Conservation (phyloP, 1,284 basidiomycete species). For the Lentinula novae-zelandiae region DNA sequence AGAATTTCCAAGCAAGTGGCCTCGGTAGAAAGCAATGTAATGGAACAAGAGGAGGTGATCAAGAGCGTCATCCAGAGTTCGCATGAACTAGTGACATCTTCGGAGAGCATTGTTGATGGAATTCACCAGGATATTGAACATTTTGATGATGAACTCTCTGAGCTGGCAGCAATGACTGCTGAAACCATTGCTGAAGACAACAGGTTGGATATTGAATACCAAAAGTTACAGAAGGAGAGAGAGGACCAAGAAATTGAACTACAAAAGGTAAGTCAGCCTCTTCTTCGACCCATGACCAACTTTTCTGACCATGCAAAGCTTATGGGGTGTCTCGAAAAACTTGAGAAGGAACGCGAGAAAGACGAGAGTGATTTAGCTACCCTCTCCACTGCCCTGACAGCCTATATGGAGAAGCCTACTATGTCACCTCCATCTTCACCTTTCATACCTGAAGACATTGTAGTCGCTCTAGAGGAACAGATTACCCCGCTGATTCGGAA, state of each 20-base stretch:
- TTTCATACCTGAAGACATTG: not conserved
- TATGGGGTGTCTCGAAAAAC: not conserved
- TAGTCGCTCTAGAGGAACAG: not conserved
- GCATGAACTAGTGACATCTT: not conserved
- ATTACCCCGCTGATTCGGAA: not conserved
- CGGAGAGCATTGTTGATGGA: not conserved
- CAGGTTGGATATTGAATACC: not conserved
- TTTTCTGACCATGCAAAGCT: not conserved
- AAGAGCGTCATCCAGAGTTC: not conserved
- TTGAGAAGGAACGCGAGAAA: not conserved
- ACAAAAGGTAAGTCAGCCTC: not conserved
- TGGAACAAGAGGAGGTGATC: not conserved
- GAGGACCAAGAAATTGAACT: not conserved
- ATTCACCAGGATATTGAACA: not conserved
- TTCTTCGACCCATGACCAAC: not conserved
- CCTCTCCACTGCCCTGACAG: not conserved
- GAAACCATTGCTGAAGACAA: not conserved
- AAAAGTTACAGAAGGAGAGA: not conserved
- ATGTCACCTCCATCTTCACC: not conserved
- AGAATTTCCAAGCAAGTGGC: not conserved
- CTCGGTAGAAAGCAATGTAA: not conserved
- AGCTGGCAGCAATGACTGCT: not conserved
- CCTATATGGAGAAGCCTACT: not conserved
- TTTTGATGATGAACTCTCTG: not conserved
- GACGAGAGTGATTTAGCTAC: not conserved